Evolutionary conservation across 2,329 filamentous ascomycete genomes (phyloP).

Genomic region (Colletotrichum brevisporum): DNA sequence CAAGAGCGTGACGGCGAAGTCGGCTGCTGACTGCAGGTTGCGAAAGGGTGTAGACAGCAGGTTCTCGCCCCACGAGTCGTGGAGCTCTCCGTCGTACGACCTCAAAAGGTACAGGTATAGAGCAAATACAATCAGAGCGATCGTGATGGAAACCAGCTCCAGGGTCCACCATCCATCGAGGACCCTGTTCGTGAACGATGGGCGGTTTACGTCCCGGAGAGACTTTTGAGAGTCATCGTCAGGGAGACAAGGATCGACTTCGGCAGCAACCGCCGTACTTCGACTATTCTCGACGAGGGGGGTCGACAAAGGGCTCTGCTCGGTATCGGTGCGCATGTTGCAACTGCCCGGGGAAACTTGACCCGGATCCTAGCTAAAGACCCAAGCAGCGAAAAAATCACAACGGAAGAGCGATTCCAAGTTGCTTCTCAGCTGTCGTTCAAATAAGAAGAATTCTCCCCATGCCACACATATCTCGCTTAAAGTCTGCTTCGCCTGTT

Average conservation of each 20-base stretch:
- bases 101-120: not conserved
- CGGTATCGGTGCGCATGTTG: too few species aligned
- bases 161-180: not conserved
- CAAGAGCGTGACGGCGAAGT: constrained; percentile 7
- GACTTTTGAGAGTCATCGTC: not conserved
- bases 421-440: too few species aligned
- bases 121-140: not conserved
- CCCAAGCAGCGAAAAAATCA: too few species aligned
- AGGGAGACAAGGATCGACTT: not conserved
- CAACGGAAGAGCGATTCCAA: too few species aligned
- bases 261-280: not conserved
- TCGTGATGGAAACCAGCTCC: not conserved
- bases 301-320: too few species aligned
- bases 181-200: not conserved
- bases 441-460: too few species aligned
- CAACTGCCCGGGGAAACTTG: too few species aligned
- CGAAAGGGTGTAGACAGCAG: not conserved
- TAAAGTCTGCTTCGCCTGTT: too few species aligned
- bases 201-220: not conserved
- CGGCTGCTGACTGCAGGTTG: constrained; percentile 3
- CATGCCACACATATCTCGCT: too few species aligned
- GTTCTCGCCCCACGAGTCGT: not conserved
- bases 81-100: not conserved
- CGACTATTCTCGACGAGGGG: too few species aligned
- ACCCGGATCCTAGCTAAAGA: too few species aligned